Evolutionary conservation across 2,329 filamentous ascomycete species (phyloP).

Genomic region (Harringtonia lauricola): DNA sequence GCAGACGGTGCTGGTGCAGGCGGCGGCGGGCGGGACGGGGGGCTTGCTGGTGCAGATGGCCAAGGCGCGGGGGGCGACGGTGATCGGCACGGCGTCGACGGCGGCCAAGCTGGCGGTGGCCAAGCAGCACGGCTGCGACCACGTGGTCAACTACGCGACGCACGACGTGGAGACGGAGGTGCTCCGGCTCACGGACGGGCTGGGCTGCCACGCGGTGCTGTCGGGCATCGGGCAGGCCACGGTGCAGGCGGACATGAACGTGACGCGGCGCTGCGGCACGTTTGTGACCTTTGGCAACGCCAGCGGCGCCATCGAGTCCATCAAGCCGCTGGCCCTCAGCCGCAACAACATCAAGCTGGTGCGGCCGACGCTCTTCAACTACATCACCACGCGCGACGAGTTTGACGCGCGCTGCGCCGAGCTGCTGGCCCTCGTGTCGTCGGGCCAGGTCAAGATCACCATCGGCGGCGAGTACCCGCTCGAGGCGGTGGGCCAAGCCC

Average conservation of each 20-base stretch:
- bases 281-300: constrained; percentile 75
- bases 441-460: constrained; percentile 10
- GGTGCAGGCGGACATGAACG: constrained; percentile 67
- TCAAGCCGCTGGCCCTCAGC: constrained; percentile 42
- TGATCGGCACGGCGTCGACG: constrained; percentile 71
- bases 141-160: constrained; percentile 58
- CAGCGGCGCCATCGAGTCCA: constrained; percentile 58
- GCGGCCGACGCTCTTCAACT: constrained; percentile 61
- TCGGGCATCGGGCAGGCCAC: constrained; percentile 79
- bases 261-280: constrained; percentile 63
- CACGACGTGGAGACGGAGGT: constrained; percentile 49
- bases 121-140: constrained; percentile 58
- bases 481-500: constrained; percentile 8
- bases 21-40: constrained; percentile 75
- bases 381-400: constrained; percentile 59
- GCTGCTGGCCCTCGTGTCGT: constrained; percentile 12
- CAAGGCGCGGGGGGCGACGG: constrained; percentile 59
- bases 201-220: constrained; percentile 68
- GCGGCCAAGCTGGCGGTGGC: constrained; percentile 63
- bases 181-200: constrained; percentile 55
- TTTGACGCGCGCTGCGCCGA: constrained; percentile 35
- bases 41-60: constrained; percentile 67
- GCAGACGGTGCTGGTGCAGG: constrained; percentile 62
- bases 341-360: constrained; percentile 67
- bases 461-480: constrained; percentile 12